Evolutionary conservation across 2,329 filamentous ascomycete species (phyloP).

Genomic region (Metarhizium humberi): DNA sequence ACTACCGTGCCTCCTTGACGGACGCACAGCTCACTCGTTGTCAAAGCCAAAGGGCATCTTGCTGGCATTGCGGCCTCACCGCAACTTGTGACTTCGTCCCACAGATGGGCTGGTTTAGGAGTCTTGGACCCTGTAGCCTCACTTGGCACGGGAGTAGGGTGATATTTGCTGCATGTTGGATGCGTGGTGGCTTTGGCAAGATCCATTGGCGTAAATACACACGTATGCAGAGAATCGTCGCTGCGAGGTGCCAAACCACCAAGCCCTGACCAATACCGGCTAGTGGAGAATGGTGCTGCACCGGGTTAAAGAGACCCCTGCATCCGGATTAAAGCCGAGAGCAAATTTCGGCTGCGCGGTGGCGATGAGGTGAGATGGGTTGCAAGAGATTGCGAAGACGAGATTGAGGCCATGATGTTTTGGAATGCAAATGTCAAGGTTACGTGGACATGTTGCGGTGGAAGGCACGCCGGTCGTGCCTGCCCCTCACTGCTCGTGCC

Average conservation of each 20-base stretch:
- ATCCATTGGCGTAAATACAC: background rate
- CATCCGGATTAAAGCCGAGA: background rate
- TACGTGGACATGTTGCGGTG: background rate
- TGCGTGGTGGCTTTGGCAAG: background rate
- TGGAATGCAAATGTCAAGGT: too few relatives aligned
- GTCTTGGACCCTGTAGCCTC: background rate
- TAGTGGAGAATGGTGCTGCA: too few relatives aligned
- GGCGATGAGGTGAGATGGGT: background rate
- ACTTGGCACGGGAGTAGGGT: background rate
- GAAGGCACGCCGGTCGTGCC: background rate
- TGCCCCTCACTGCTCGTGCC: background rate
- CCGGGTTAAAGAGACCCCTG: too few relatives aligned
- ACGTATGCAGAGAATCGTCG: too few relatives aligned
- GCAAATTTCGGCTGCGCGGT: background rate
- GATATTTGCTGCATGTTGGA: background rate
- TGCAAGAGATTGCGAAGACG: too few relatives aligned
- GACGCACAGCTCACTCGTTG: too few relatives aligned
- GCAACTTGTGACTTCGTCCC: background rate
- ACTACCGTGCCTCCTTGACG: too few relatives aligned
- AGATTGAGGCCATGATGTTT: too few relatives aligned
- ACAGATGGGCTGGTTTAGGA: background rate
- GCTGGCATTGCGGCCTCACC: background rate
- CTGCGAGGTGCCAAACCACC: too few relatives aligned
- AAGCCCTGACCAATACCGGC: too few relatives aligned
- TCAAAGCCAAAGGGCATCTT: too few relatives aligned